Evolutionary conservation across 2,329 filamentous ascomycete genomes (phyloP).

Genomic region (Epichloe coenophiala): DNA sequence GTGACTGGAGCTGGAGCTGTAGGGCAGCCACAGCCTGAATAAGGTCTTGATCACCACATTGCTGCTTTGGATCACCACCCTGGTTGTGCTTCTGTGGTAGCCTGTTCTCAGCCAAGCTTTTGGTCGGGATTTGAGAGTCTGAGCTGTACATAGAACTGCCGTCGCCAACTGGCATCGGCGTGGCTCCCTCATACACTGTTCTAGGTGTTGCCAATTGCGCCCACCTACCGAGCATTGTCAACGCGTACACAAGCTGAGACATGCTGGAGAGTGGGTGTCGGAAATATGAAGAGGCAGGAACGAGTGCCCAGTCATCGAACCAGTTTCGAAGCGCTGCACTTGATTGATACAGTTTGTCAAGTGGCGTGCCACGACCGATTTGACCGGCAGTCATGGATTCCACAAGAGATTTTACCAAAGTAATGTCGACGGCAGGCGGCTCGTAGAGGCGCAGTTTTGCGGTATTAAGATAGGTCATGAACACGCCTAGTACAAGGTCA

Average conservation of each 20-base stretch:
- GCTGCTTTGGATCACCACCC: slow-evolving; percentile 1
- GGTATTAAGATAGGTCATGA: slow-evolving; percentile 21
- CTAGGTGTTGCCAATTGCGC: slow-evolving; percentile 30
- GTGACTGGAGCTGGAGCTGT: slow-evolving; percentile 26
- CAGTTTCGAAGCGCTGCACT: slow-evolving; percentile 32
- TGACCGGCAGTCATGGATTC: slow-evolving; percentile 27
- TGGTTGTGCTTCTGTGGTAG: neutral
- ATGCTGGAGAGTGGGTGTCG: slow-evolving; percentile 31
- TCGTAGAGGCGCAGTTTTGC: slow-evolving; percentile 33
- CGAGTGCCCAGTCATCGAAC: slow-evolving; percentile 33
- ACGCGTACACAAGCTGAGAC: slow-evolving; percentile 34
- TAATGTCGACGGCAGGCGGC: slow-evolving; percentile 29
- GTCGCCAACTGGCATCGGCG: slow-evolving; percentile 14
- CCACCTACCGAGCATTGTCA: slow-evolving; percentile 38
- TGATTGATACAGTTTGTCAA: slow-evolving; percentile 37
- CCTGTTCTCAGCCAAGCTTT: slow-evolving; percentile 1
- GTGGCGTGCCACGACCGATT: slow-evolving; percentile 24
- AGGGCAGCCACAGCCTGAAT: slow-evolving; percentile 27
- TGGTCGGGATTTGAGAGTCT: slow-evolving; percentile 12
- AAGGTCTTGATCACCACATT: slow-evolving; percentile 22
- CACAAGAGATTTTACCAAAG: slow-evolving; percentile 27
- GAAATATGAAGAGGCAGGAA: slow-evolving; percentile 30
- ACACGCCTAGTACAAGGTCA: neutral
- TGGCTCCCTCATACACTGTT: slow-evolving; percentile 12
- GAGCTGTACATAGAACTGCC: slow-evolving; percentile 12